Evolutionary conservation across 148 eudicot species (phyloP).

Genomic region (Chenopodium suecicum): DNA sequence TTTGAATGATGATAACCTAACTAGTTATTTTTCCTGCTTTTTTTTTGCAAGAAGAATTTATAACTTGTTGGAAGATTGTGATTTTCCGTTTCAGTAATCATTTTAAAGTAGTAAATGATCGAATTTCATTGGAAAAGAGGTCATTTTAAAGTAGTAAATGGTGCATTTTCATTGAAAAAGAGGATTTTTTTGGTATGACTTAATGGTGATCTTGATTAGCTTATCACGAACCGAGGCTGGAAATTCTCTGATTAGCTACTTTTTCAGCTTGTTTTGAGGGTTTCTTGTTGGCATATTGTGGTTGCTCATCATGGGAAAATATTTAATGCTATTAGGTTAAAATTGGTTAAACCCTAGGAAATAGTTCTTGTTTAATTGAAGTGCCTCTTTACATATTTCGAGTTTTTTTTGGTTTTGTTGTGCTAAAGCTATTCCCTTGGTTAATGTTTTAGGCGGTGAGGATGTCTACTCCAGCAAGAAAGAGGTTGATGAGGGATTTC

Average conservation of each 20-base stretch:
- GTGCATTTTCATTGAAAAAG: neutral
- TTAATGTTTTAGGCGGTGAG: slow-evolving; percentile 37
- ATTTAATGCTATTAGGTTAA: neutral
- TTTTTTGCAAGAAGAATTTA: no score
- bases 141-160: no score
- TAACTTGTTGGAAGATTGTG: no score
- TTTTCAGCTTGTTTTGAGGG: neutral
- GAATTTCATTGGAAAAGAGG: no score
- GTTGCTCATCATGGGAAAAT: neutral
- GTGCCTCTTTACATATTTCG: neutral
- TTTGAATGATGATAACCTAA: no score
- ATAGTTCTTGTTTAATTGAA: neutral
- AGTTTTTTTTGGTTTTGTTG: neutral
- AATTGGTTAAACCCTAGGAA: neutral
- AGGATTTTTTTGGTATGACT: neutral
- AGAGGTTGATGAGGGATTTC: slow-evolving; percentile 76
- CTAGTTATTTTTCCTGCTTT: no score
- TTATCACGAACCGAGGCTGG: no score
- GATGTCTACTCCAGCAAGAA: slow-evolving; percentile 73
- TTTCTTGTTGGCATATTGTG: neutral
- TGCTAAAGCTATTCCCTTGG: neutral
- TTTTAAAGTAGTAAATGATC: no score
- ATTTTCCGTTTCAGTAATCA: no score
- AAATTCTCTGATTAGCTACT: neutral
- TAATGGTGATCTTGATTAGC: no score